These are phyloP conservation scores for Acanthamoeba castellanii DNA, from an alignment of 208 protist species.

Conservation along the genomic window DNA sequence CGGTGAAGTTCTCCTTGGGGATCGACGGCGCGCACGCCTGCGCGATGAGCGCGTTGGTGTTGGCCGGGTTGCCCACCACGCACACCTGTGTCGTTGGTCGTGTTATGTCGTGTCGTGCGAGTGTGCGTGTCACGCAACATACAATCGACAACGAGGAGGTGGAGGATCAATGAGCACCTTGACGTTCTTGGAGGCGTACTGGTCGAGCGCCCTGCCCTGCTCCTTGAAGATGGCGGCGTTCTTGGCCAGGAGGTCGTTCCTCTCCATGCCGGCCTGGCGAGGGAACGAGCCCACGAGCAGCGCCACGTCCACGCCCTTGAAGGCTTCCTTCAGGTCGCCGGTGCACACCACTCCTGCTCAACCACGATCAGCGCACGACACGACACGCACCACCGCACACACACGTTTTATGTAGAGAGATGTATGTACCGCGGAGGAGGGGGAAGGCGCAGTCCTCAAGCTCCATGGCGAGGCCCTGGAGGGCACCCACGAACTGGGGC, in stretches of 20 bases:
- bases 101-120: background rate
- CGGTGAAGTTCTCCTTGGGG: conserved; percentile 94
- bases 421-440: conserved; percentile 76
- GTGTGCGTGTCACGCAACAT: background rate
- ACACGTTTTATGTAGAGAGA: background rate
- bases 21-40: conserved; percentile 89
- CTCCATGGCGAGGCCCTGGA: conserved; percentile 90
- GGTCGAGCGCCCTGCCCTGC: conserved; percentile 93
- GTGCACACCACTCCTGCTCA: conserved; percentile 80
- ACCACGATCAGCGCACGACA: background rate
- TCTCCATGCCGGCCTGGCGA: conserved; percentile 96
- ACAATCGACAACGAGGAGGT: no score
- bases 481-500: conserved; percentile 60
- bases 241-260: conserved; percentile 95
- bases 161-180: conserved; percentile 80
- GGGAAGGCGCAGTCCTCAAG: conserved; percentile 89
- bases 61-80: conserved; percentile 98
- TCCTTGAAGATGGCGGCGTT: conserved; percentile 97
- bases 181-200: conserved; percentile 92
- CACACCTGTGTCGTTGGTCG: conserved; percentile 86
- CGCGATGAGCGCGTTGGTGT: conserved; percentile 97
- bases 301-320: conserved; percentile 86
- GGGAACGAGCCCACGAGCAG: conserved; percentile 92
- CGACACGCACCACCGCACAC: background rate
- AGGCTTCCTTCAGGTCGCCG: conserved; percentile 84